Evolutionary conservation across 177 flowering plant species (phyloP).

Genomic region (Vitis hybrid): DNA sequence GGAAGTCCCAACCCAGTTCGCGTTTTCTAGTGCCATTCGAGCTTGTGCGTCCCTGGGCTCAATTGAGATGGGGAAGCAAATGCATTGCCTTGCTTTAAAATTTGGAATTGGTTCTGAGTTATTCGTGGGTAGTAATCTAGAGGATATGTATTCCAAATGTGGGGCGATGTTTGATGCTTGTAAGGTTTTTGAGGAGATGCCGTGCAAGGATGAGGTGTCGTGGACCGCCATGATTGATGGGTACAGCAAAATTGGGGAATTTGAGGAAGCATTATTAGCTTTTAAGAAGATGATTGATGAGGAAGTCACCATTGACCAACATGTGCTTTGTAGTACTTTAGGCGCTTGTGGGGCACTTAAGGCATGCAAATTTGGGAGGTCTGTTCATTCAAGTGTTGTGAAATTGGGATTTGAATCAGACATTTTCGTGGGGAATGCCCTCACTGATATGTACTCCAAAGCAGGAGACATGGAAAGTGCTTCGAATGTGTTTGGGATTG

Average conservation of each 20-base stretch:
- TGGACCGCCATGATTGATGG: constrained; percentile 66
- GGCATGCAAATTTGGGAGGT: constrained; percentile 31
- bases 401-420: constrained; percentile 38
- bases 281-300: constrained; percentile 37
- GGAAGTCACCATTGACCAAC: constrained; percentile 32
- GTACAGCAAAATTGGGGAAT: constrained; percentile 44
- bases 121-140: constrained; percentile 51
- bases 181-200: constrained; percentile 48
- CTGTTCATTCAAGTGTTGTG: constrained; percentile 38
- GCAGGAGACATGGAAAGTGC: constrained; percentile 47
- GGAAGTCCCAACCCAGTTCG: constrained; percentile 45
- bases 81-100: constrained; percentile 47
- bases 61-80: constrained; percentile 33
- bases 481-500: constrained; percentile 27
- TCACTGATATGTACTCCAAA: constrained; percentile 54
- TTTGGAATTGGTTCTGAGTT: constrained; percentile 36
- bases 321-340: constrained; percentile 38
- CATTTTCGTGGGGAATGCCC: constrained; percentile 44
- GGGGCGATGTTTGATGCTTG: constrained; percentile 42
- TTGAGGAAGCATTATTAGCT: constrained; percentile 35
- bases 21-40: constrained; percentile 46
- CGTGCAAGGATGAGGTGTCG: constrained; percentile 47
- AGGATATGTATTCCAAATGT: constrained; percentile 50
- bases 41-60: constrained; percentile 31
- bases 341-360: constrained; percentile 42